Evolutionary conservation across 2,329 filamentous ascomycete species (phyloP), one percentile per base, ranked within the genome.

Genomic region (Hypoxylon sp.): DNA sequence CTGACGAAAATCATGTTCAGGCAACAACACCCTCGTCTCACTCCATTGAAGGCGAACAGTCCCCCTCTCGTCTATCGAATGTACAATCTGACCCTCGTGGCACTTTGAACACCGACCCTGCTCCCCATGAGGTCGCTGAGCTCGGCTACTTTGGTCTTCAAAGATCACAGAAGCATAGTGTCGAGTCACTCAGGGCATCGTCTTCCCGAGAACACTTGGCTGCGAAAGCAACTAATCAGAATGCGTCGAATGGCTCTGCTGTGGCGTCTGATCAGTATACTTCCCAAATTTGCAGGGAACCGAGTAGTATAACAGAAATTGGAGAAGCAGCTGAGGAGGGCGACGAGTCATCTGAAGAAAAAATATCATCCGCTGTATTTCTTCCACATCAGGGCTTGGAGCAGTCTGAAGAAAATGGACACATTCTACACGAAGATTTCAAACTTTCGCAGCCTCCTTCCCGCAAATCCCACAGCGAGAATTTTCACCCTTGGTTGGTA

Each of bases 351-450:
- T 91, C 92, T 64, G 90, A 92, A 77, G 93, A 96, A 78, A 93
- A 95, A 79, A 94, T 96, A 69, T 94, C 92, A n/a, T 95, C 92
- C 33, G 93, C 93, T 24, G 85, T 94, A 44, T 96, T 96, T 77
- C 85, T 94, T 52, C 93, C 93, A 46, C 93, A 95, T 81, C 90
- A 93, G 74, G 86, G 85, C 48, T 79, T 84, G 44, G 83, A 85
- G 55, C 78, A 80, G 68, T 73, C 80, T 58, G 67, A 76, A 24
- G 75, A 80, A 66, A 70, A 75, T n/a, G 72, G 71, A 56, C 65
- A 74, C 50, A 74, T 72, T 54, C 64, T 76, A 59, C 70, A 72
- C 46, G 66, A 73, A 50, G 68, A 77, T 56, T 68, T 70, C 66
- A 70, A 78, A 53, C 56, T 73, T 53, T 68, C 74, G 11, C 78